Percentiles rank a stretch among this genome's conserved stretches.
Conservation (phyloP, 805 yeast genomes). For the Lachancea mirantina region DNA sequence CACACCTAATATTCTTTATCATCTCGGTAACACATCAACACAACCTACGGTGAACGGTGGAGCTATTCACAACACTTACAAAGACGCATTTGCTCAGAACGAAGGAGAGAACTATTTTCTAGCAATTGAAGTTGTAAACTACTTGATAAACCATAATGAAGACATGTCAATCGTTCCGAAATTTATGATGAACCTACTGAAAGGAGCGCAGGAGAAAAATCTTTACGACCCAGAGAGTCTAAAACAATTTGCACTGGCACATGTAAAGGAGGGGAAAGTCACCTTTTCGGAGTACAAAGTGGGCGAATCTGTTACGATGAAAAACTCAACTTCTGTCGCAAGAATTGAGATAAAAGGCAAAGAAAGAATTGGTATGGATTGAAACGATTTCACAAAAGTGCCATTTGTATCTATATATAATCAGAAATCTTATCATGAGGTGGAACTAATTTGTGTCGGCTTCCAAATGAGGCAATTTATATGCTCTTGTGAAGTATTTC, state of each 20-base stretch:
- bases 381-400: not conserved
- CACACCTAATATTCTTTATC: slow-evolving; percentile 81
- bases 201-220: slow-evolving; percentile 23
- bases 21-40: slow-evolving; percentile 36
- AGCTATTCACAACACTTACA: slow-evolving; percentile 25
- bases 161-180: slow-evolving; percentile 71
- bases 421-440: no score
- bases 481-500: no score
- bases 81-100: slow-evolving; percentile 35
- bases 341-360: slow-evolving; percentile 14
- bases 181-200: slow-evolving; percentile 47
- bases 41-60: slow-evolving; percentile 19
- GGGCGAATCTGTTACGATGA: slow-evolving; percentile 19
- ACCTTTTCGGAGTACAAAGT: slow-evolving; percentile 25
- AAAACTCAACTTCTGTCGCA: slow-evolving; percentile 23
- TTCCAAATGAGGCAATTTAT: no score
- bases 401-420: slow-evolving; percentile 2
- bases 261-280: slow-evolving; percentile 11
- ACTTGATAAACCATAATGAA: slow-evolving; percentile 73
- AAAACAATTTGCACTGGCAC: slow-evolving; percentile 12
- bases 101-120: slow-evolving; percentile 70
- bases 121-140: slow-evolving; percentile 86
- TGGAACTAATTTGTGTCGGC: no score
- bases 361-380: no score
- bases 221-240: slow-evolving; percentile 16